Evolutionary conservation across 1,139 yeast species (phyloP), one percentile per base, ranked within the genome.

Genomic region (Pichia cactophila): DNA sequence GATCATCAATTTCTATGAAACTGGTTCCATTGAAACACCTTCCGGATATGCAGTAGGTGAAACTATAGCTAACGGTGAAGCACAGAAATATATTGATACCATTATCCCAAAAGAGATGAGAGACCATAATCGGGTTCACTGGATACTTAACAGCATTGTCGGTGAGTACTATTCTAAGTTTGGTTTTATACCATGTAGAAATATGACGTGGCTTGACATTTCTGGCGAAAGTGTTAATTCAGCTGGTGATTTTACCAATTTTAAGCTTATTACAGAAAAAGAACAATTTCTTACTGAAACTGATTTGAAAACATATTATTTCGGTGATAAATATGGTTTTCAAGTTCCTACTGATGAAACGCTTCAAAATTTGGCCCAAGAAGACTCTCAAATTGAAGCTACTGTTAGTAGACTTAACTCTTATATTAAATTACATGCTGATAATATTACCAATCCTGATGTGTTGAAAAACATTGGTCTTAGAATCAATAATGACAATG

Each of bases 131-230:
- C 35, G 26, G 6, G 58, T 61, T 36, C 58, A 66, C 26, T 58
- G 70, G 58, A 56, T 61, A 3, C 51, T 66, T 44, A 65, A 62
- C 52, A 63, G 67, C 26, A 56, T 65, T 46, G 58, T 67, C 16
- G 53, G 56, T 41, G 61, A 62, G 35, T 69, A 68, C 12, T 59
- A 58, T 51, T 65, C 68, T 8, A 67, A 45, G 33, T 52, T 54
- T 44, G 57, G 54, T 3, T 54, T 51, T 46, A 33, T 14, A 14
- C 26, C 50, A 11, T 36, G 17, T 28, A 31, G 33, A 33, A 26
- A 35, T 10, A 17, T 42, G 16, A 31, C 33, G 2, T 42, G 35
- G 42, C 29, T 38, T 4, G 20, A 14, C 2, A 31, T 31, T 8
- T 11, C 31, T 2, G 23, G 28, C 3, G 29, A 33, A 5, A 14